Conservation (phyloP, 441 rosid species). For the Jatropha podagrica region DNA sequence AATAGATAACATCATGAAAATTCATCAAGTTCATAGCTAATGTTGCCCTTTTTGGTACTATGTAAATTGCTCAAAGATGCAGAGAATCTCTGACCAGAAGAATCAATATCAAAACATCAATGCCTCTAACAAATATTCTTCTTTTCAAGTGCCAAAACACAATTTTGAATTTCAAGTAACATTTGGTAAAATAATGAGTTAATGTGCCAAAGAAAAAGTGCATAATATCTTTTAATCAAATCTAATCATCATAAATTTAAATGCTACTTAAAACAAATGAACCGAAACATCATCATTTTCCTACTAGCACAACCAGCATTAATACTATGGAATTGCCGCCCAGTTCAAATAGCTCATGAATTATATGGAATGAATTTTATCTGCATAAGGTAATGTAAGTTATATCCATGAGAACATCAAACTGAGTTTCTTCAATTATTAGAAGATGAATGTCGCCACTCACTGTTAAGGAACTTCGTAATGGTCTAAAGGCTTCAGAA, state of each 20-base stretch:
- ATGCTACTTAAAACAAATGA: neutral
- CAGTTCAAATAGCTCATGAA: constrained; percentile 9
- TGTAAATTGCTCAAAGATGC: too few species aligned
- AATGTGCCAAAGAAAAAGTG: neutral
- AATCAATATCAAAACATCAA: neutral
- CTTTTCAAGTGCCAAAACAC: neutral
- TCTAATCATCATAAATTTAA: neutral
- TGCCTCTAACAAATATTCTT: neutral
- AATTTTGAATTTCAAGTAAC: neutral
- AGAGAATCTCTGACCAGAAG: too few species aligned
- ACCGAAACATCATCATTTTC: neutral
- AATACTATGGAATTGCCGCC: neutral
- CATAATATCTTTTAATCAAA: neutral
- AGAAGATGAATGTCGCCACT: constrained; percentile 30
- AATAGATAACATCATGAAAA: neutral
- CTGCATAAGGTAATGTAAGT: neutral
- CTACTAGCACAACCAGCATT: constrained; percentile 2
- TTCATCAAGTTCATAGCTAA: neutral
- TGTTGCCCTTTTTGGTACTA: neutral
- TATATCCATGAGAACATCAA: constrained; percentile 3
- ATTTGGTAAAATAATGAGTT: neutral
- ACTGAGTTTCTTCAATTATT: constrained; percentile 14
- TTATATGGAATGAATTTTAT: neutral
- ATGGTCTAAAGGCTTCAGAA: constrained; percentile 83
- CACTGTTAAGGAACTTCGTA: constrained; percentile 83